These are phyloP conservation scores for Daldinia caldariorum DNA, from an alignment of 495 filamentous ascomycete species.

Conservation along the genomic window DNA sequence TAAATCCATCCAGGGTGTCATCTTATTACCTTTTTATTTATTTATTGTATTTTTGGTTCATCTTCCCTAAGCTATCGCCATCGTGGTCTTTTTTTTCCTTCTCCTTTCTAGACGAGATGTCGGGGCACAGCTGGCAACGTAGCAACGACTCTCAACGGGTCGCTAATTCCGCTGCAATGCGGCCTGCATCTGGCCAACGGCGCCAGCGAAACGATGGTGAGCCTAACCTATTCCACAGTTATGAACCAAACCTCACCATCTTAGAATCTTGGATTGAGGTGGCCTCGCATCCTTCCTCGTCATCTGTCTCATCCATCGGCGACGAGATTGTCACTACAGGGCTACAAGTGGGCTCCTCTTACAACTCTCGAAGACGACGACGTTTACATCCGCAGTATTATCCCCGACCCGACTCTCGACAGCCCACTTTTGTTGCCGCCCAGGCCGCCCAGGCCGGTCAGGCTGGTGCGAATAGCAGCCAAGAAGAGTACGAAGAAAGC, in stretches of 20 bases:
- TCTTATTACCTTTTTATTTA: conserved; percentile 7
- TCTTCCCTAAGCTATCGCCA: not conserved
- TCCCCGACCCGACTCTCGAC: conserved; percentile 44
- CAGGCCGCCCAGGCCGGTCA: conserved; percentile 63
- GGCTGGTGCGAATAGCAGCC: conserved; percentile 68
- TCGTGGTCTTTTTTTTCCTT: not conserved
- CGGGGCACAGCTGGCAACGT: conserved; percentile 37
- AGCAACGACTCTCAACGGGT: conserved; percentile 34
- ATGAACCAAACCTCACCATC: conserved; percentile 34
- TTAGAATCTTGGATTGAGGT: conserved; percentile 98
- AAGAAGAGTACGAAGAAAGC: conserved; percentile 65
- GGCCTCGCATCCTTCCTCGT: conserved; percentile 86
- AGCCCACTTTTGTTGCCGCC: conserved; percentile 52
- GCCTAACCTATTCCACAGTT: conserved; percentile 18
- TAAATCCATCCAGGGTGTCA: not conserved
- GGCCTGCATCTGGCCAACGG: conserved; percentile 33
- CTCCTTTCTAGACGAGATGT: conserved; percentile 25
- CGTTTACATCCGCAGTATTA: conserved; percentile 61
- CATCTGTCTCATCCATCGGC: conserved; percentile 87
- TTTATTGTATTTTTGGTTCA: not conserved
- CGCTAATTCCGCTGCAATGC: conserved; percentile 30
- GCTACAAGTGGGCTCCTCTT: conserved; percentile 71
- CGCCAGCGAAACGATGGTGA: conserved; percentile 46
- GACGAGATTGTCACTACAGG: conserved; percentile 91
- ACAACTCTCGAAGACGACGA: conserved; percentile 64